Evolutionary conservation across 2,329 filamentous ascomycete species (phyloP).

Genomic region (Calonectria hawksworthii): DNA sequence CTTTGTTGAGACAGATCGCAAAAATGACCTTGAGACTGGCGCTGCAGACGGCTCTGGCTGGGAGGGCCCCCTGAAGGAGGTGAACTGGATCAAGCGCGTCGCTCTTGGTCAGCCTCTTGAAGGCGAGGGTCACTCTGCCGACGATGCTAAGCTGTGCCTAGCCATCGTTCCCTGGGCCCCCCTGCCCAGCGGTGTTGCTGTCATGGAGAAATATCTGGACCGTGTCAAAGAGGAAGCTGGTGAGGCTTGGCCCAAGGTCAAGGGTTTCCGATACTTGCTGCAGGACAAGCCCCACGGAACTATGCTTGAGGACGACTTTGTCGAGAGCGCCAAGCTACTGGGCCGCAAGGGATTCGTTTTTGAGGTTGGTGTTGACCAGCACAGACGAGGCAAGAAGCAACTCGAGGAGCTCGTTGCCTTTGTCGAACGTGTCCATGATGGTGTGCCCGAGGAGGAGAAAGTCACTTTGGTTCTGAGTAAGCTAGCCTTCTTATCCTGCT

Average conservation of each 20-base stretch:
- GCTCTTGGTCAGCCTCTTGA: conserved; percentile 69
- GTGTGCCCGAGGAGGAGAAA: conserved; percentile 69
- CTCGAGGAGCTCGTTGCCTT: conserved; percentile 79
- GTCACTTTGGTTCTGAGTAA: conserved; percentile 79
- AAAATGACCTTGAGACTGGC: conserved; percentile 67
- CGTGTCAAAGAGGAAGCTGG: conserved; percentile 73
- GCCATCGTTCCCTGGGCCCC: conserved; percentile 91
- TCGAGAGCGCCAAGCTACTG: conserved; percentile 75
- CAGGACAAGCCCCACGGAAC: conserved; percentile 80
- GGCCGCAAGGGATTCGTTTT: conserved; percentile 77
- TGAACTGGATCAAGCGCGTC: conserved; percentile 77
- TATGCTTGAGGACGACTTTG: conserved; percentile 74
- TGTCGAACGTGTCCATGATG: conserved; percentile 76
- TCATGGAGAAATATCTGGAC: conserved; percentile 75
- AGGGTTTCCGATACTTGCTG: conserved; percentile 86
- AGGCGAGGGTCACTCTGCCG: conserved; percentile 68
- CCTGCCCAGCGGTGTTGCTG: conserved; percentile 72
- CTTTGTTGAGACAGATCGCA: conserved; percentile 86
- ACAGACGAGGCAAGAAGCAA: conserved; percentile 81
- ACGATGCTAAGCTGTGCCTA: conserved; percentile 67
- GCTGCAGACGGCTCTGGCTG: conserved; percentile 69
- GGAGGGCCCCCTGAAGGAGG: conserved; percentile 77
- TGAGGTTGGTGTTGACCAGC: conserved; percentile 87
- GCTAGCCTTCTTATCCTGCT: conserved; percentile 45
- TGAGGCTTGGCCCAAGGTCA: conserved; percentile 75